Percentiles rank a stretch among this genome's conserved stretches.
Conservation (phyloP, 2,329 filamentous ascomycete species). For the Corinectria fuckeliana region DNA sequence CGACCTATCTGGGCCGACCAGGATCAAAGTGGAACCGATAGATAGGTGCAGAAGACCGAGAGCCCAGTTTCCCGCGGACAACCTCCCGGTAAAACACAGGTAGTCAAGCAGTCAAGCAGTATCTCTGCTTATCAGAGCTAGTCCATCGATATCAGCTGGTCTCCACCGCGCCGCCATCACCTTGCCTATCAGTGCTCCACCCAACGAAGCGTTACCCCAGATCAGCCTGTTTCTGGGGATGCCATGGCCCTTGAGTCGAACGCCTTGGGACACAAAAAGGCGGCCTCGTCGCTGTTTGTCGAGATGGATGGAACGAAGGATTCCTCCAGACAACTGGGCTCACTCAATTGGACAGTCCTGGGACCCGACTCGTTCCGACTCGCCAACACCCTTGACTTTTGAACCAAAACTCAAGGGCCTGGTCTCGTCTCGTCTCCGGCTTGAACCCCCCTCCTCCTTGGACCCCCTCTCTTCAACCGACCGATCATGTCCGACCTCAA, state of each 20-base stretch:
- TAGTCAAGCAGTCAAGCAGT: neutral
- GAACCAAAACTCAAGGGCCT: neutral
- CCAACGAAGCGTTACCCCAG: conserved; percentile 26
- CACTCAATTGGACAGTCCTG: neutral
- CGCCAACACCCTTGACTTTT: neutral
- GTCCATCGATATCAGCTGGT: conserved; percentile 12
- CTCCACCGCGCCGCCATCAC: no score
- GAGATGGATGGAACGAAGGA: conserved; percentile 5
- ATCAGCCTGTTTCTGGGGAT: conserved; percentile 21
- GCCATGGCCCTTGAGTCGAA: conserved; percentile 23
- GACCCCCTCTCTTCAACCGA: no score
- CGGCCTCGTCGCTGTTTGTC: conserved; percentile 1
- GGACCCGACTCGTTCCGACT: neutral
- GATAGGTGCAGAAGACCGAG: neutral
- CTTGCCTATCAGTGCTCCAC: conserved; percentile 32
- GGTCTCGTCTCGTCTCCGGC: neutral
- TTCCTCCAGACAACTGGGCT: neutral
- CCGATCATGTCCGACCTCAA: conserved; percentile 30
- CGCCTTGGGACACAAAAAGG: conserved; percentile 28
- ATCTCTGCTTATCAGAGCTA: conserved; percentile 14
- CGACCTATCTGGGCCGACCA: no score
- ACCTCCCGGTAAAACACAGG: conserved; percentile 4
- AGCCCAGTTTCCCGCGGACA: conserved; percentile 27
- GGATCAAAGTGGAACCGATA: neutral
- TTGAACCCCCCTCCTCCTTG: no score